Base-by-base conservation (phyloP, 2,329 filamentous ascomycete genomes). In the Pseudocercospora musae region DNA sequence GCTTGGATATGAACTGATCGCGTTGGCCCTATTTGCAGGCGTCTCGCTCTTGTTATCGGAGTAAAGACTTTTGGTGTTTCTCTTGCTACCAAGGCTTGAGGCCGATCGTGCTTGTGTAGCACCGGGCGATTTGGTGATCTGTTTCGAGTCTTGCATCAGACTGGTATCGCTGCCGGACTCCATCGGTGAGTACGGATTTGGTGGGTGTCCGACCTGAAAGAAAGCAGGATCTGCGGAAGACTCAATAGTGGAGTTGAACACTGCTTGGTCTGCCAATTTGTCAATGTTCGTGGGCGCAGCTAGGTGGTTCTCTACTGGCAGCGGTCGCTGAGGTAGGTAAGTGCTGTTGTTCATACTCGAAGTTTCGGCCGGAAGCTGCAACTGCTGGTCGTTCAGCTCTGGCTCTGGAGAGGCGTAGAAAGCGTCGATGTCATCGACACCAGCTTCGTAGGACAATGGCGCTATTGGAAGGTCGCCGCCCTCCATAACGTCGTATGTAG, bases 361-460 rank as follows among this genome's bases (percentile, higher is more conserved):
- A n/a, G 37, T 40, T 5, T 40, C 37, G 37, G 37, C 37, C 11
- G 31, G 11, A 40, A 40, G 15, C n/a, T 18, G 15, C 37, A 40
- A 18, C 37, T 40, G 37, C 37, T 40, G 48, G 11, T 20, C 40
- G 7, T 40, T 21, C 18, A 15, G 21, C 20, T 58, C 23, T 23
- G 50, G 23, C 20, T 54, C 23, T 11, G 46, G 25, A 20, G 62
- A 49, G 21, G 40, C n/a, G 33, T 48, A 64, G 59, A 66, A 66
- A 13, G 46, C 21, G 29, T 68, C 61, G 31, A 68, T 68, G 49
- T 64, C 63, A 40, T n/a, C 46, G 13, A 66, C 15, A 49, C 63
- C 63, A 5, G 54, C 66, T 40, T 61, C 57, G 50, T 64, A 55
- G 57, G 52, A 56, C 33, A 59, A 49, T 18, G 40, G 18, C 29